Percentiles rank a stretch among this genome's conserved stretches.
Evolutionary conservation across 305 asterid genomes (phyloP).

Genomic region (Fraxinus dipetala): DNA sequence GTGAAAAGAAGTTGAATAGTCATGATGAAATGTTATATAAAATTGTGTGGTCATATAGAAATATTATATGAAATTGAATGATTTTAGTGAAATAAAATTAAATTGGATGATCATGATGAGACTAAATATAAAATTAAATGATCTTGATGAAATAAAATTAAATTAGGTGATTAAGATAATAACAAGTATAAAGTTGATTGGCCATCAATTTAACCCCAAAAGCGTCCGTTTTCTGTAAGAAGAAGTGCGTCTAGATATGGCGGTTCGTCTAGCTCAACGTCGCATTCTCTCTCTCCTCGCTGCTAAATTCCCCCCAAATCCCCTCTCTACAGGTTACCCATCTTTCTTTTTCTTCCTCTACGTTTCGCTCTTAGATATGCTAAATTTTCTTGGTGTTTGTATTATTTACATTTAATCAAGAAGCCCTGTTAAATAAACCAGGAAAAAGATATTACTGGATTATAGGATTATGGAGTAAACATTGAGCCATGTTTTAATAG

Average conservation of each 20-base stretch:
- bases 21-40: too few relatives aligned
- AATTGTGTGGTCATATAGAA: too few relatives aligned
- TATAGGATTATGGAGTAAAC: not conserved
- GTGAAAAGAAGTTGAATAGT: too few relatives aligned
- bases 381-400: not conserved
- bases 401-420: not conserved
- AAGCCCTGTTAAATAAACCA: not conserved
- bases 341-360: not conserved
- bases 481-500: not conserved
- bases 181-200: too few relatives aligned
- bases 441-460: not conserved
- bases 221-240: not conserved
- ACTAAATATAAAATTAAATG: too few relatives aligned
- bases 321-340: slow-evolving; percentile 40
- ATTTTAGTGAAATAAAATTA: too few relatives aligned
- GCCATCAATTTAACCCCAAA: not conserved
- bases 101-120: too few relatives aligned
- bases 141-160: too few relatives aligned
- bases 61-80: too few relatives aligned
- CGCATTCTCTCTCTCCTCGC: slow-evolving; percentile 55
- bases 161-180: too few relatives aligned
- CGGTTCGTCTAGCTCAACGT: slow-evolving; percentile 43
- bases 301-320: slow-evolving; percentile 29
- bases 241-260: slow-evolving; percentile 33
- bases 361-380: not conserved